Percentiles rank a stretch among this genome's conserved stretches.
phyloP scores from a whole-genome alignment of 306 rosid species.

The Medicago arabica region DNA sequence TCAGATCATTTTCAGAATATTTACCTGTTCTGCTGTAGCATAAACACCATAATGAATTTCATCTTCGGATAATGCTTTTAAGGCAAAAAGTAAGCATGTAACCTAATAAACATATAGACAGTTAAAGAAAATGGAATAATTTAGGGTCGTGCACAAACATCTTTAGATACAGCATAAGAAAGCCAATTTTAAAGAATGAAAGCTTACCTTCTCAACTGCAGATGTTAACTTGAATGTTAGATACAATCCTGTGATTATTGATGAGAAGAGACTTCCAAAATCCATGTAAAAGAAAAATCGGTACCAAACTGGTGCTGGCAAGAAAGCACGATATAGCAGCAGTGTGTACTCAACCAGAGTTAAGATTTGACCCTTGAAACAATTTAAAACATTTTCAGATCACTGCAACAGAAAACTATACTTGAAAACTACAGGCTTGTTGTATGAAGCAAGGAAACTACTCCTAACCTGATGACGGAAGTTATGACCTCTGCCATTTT shows the following conservation, averaged over 20 bases:
- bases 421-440: conserved; percentile 21
- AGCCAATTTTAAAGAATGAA: conserved; percentile 25
- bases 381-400: conserved; percentile 47
- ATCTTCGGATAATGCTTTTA: conserved; percentile 68
- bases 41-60: conserved; percentile 79
- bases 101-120: conserved; percentile 54
- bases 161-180: conserved; percentile 38
- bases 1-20: not conserved
- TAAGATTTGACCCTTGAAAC: conserved; percentile 79
- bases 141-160: conserved; percentile 27
- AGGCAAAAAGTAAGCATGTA: conserved; percentile 64
- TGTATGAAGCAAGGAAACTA: conserved; percentile 31
- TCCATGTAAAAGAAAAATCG: conserved; percentile 85
- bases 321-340: conserved; percentile 76
- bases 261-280: conserved; percentile 87
- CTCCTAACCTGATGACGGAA: conserved; percentile 76
- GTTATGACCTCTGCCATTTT: conserved; percentile 80
- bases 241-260: conserved; percentile 87
- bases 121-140: conserved; percentile 14
- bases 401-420: conserved; percentile 27
- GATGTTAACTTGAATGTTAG: conserved; percentile 86
- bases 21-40: conserved; percentile 90
- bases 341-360: conserved; percentile 77
- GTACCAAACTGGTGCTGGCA: conserved; percentile 94
- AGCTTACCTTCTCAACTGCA: conserved; percentile 78